phyloP scores from a whole-genome alignment of 345 rosid species.

The Raphanus sativus region DNA sequence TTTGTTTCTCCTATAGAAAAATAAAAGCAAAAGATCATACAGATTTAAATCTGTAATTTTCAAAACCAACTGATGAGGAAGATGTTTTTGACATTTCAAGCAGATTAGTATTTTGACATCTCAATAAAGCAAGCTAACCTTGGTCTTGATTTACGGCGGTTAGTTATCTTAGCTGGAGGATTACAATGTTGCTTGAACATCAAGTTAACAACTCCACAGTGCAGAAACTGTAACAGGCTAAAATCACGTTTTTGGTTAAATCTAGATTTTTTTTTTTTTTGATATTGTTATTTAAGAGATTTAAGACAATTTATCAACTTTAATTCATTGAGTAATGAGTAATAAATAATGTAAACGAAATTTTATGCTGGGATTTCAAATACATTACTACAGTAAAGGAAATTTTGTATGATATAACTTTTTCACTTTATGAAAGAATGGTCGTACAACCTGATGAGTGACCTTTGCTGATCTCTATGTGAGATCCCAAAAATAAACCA shows the following conservation, averaged over 20 bases:
- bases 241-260: background rate
- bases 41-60: constrained; percentile 13
- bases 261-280: too few species aligned
- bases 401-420: background rate
- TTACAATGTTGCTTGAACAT: background rate
- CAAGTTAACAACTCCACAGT: background rate
- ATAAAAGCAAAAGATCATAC: background rate
- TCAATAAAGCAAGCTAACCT: too few species aligned
- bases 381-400: too few species aligned
- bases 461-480: constrained; percentile 31
- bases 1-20: constrained; percentile 4
- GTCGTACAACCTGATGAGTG: constrained; percentile 30
- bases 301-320: background rate
- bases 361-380: background rate
- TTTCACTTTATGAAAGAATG: constrained; percentile 35
- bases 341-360: background rate
- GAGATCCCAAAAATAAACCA: constrained; percentile 27
- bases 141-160: too few species aligned
- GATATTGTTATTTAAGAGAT: background rate
- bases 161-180: background rate
- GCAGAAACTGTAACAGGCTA: background rate
- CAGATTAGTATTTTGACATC: too few species aligned
- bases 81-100: background rate
- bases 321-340: background rate
- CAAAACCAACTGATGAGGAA: background rate